Evolutionary conservation across 2,329 filamentous ascomycete genomes (phyloP).

Genomic region (Pestalotiopsis sp.): DNA sequence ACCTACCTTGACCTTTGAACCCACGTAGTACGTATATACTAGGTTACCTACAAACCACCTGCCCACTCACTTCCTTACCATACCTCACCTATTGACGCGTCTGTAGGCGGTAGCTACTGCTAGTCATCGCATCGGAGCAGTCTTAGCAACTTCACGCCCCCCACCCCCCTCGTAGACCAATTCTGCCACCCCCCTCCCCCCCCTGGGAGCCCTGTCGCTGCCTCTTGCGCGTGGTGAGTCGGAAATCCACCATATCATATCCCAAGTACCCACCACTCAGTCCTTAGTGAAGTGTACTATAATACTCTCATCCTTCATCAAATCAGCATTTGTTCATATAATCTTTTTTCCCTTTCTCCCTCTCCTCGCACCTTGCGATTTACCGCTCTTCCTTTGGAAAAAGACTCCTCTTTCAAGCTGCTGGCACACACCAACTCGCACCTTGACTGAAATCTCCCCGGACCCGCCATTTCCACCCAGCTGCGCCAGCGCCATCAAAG

Average conservation of each 20-base stretch:
- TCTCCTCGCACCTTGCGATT: slow-evolving; percentile 4
- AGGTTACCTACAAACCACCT: not conserved
- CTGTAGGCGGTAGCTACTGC: not conserved
- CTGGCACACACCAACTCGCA: slow-evolving; percentile 3
- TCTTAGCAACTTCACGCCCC: slow-evolving; percentile 2
- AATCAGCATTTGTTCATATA: slow-evolving; percentile 15
- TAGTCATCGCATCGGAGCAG: slow-evolving; percentile 8
- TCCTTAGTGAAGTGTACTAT: slow-evolving; percentile 18
- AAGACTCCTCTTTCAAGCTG: not conserved
- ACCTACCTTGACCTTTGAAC: not conserved
- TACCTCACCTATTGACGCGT: slow-evolving; percentile 12
- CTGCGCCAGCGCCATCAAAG: not conserved
- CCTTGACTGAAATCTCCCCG: not conserved
- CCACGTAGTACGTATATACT: not conserved
- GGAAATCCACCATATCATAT: slow-evolving; percentile 15
- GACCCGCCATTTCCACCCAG: not conserved
- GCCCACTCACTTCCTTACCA: not conserved
- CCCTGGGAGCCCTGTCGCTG: not conserved
- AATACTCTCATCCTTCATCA: slow-evolving; percentile 16
- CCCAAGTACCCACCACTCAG: slow-evolving; percentile 15
- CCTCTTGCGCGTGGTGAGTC: not conserved
- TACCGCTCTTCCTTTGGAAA: slow-evolving; percentile 8
- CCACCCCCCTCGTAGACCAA: not conserved
- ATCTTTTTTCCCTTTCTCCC: slow-evolving; percentile 7
- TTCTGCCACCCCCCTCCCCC: slow-evolving; percentile 1